Evolutionary conservation across 495 filamentous ascomycete species (phyloP).

Genomic region (Podospora comata): DNA sequence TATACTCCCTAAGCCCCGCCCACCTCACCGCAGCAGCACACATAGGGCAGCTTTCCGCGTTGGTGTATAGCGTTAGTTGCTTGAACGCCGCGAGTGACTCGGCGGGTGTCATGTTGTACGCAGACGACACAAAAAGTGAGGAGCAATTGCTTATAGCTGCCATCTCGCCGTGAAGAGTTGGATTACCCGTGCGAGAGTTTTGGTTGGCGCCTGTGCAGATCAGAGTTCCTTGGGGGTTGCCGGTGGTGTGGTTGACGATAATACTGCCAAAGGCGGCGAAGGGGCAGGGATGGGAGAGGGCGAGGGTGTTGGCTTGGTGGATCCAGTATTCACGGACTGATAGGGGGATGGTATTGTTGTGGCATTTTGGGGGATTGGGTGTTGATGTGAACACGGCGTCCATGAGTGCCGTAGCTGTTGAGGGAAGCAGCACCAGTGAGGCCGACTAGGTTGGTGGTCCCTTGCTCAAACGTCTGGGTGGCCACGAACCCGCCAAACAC

Average conservation of each 20-base stretch:
- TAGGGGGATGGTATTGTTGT: slow-evolving; percentile 35
- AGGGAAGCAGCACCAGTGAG: no score
- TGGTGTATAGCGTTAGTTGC: slow-evolving; percentile 53
- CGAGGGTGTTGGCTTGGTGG: slow-evolving; percentile 43
- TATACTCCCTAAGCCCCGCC: slow-evolving; percentile 53
- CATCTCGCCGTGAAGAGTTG: slow-evolving; percentile 55
- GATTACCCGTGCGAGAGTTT: slow-evolving; percentile 42
- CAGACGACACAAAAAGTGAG: slow-evolving; percentile 42
- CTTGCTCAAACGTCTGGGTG: no score
- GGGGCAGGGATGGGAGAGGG: slow-evolving; percentile 47
- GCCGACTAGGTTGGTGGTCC: no score
- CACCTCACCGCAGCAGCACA: slow-evolving; percentile 56
- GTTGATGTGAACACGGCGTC: no score
- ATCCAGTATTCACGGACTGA: slow-evolving; percentile 47
- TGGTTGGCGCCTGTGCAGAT: slow-evolving; percentile 48
- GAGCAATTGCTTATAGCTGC: slow-evolving; percentile 54
- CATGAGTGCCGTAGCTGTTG: no score
- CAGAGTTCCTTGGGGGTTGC: slow-evolving; percentile 37
- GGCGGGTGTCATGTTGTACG: slow-evolving; percentile 40
- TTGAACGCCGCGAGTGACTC: slow-evolving; percentile 44
- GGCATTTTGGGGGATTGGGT: neutral
- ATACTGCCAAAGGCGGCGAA: slow-evolving; percentile 50
- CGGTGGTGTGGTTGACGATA: slow-evolving; percentile 53
- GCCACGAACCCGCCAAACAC: no score
- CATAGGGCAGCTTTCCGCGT: slow-evolving; percentile 57